These are phyloP conservation scores for Ophiostoma novo-ulmi DNA, from an alignment of 2,329 filamentous ascomycete genomes.

Conservation along the genomic window DNA sequence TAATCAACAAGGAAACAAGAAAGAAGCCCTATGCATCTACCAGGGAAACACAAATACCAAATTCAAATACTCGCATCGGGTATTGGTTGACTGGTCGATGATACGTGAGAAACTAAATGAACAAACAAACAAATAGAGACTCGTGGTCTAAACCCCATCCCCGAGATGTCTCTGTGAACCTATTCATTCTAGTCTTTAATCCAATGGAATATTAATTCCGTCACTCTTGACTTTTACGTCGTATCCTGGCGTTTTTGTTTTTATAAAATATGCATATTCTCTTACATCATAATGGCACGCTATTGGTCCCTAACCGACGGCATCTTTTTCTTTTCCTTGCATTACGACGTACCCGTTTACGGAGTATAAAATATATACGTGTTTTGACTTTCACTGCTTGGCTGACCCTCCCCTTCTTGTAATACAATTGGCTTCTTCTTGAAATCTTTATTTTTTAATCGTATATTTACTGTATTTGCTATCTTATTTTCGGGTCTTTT, in stretches of 20 bases:
- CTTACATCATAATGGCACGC: background rate
- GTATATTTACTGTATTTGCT: background rate
- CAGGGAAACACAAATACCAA: background rate
- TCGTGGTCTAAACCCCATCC: background rate
- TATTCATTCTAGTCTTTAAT: background rate
- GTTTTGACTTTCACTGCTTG: background rate
- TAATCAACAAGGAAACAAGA: background rate
- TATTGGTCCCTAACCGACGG: background rate
- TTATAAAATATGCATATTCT: background rate
- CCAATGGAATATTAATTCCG: too few relatives aligned
- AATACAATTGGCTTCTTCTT: background rate
- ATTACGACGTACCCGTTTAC: background rate
- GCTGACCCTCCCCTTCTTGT: background rate
- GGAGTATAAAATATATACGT: background rate
- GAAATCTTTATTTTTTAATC: background rate
- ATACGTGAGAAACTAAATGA: background rate
- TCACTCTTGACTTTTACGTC: too few relatives aligned
- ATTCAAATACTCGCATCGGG: background rate
- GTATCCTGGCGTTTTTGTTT: background rate
- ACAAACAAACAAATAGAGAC: background rate
- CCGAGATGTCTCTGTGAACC: background rate
- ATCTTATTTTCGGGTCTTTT: background rate
- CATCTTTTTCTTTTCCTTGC: background rate
- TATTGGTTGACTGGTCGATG: background rate
- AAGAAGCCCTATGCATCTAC: background rate